Conservation (phyloP, 2,329 filamentous ascomycete genomes). For the Celoporthe dispersa region DNA sequence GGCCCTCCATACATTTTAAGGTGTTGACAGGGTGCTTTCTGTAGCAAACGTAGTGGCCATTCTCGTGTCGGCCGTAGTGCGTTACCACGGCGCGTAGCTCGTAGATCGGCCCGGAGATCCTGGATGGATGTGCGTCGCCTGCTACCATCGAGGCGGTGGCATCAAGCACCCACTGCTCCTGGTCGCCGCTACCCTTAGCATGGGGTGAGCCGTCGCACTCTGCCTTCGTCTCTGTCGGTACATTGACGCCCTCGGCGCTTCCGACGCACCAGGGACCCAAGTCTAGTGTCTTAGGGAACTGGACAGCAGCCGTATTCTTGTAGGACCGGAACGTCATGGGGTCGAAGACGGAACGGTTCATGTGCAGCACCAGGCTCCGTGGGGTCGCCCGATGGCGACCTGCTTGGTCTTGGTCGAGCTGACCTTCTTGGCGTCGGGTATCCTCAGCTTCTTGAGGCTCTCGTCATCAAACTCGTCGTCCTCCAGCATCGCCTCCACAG, state of each 20-base stretch:
- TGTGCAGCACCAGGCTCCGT: constrained; percentile 79
- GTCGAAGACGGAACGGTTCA: constrained; percentile 92
- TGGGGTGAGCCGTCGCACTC: constrained; percentile 33
- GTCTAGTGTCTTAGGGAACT: constrained; percentile 75
- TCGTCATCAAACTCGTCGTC: constrained; percentile 79
- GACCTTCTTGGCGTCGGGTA: constrained; percentile 68
- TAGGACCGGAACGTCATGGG: constrained; percentile 76
- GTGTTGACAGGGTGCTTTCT: constrained; percentile 73
- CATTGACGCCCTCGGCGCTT: constrained; percentile 46
- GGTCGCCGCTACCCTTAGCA: constrained; percentile 35
- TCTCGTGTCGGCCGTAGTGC: constrained; percentile 89
- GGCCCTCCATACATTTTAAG: constrained; percentile 40
- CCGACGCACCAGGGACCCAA: constrained; percentile 86
- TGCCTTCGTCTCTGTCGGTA: constrained; percentile 13
- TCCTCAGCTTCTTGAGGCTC: constrained; percentile 69
- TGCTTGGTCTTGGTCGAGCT: constrained; percentile 88
- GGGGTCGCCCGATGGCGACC: constrained; percentile 84
- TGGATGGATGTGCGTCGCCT: constrained; percentile 53
- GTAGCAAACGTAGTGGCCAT: constrained; percentile 95
- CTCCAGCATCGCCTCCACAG: constrained; percentile 73
- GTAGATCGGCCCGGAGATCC: constrained; percentile 66
- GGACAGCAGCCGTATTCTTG: constrained; percentile 82
- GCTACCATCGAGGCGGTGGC: constrained; percentile 76
- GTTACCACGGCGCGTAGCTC: constrained; percentile 83
- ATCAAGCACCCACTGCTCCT: constrained; percentile 73